phyloP scores from a whole-genome alignment of 805 yeast species.

The Pichia californica region DNA sequence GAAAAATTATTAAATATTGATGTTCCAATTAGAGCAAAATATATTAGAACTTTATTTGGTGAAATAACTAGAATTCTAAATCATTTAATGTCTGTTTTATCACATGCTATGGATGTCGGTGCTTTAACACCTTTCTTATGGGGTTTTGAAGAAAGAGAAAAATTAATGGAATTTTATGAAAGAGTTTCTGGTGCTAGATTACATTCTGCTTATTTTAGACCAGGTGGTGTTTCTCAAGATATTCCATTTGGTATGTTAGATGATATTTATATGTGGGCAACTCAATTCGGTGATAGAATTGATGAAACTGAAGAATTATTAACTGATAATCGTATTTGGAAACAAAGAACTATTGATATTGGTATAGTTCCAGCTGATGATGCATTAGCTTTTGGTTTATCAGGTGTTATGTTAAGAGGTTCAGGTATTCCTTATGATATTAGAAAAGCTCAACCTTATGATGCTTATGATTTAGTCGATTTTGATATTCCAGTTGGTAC shows the following conservation, averaged over 20 bases:
- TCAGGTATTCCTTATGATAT: constrained; percentile 85
- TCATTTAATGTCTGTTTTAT: constrained; percentile 78
- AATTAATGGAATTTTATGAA: constrained; percentile 87
- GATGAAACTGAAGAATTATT: constrained; percentile 87
- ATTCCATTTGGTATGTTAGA: constrained; percentile 80
- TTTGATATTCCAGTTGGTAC: constrained; percentile 83
- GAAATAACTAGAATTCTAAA: constrained; percentile 80
- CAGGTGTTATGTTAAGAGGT: constrained; percentile 89
- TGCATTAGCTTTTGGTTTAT: constrained; percentile 70
- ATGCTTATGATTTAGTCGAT: constrained; percentile 80
- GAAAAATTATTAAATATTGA: constrained; percentile 81
- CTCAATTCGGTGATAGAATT: constrained; percentile 88
- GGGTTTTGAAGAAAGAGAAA: constrained; percentile 93
- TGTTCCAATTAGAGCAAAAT: constrained; percentile 79
- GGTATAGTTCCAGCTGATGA: constrained; percentile 83
- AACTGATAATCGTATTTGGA: constrained; percentile 90
- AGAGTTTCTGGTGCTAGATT: constrained; percentile 87
- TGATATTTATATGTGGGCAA: constrained; percentile 94
- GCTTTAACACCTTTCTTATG: constrained; percentile 89
- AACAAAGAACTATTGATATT: constrained; percentile 73
- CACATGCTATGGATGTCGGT: constrained; percentile 94
- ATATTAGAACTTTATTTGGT: constrained; percentile 78
- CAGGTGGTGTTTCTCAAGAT: constrained; percentile 90
- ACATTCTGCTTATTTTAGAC: constrained; percentile 83
- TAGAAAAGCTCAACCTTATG: constrained; percentile 83